Evolutionary conservation across 176 grass and related monocot genomes (phyloP).

Genomic region (Rhynchospora pubera): DNA sequence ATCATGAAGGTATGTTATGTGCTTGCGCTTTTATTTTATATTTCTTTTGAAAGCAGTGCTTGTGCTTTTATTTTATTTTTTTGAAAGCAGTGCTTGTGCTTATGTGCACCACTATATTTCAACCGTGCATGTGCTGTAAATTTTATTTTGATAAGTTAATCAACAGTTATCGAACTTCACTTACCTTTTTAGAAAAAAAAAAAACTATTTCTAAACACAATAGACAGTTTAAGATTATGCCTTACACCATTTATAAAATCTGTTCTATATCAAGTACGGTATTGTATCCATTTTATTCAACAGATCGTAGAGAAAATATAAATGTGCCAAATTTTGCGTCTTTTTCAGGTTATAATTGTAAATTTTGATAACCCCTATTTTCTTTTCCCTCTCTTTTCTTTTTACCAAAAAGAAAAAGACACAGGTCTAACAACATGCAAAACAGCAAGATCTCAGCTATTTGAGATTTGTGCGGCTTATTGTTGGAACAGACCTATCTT

Average conservation of each 20-base stretch:
- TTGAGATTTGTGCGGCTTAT: conserved; percentile 64
- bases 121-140: background rate
- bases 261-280: conserved; percentile 14
- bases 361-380: background rate
- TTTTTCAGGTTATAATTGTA: background rate
- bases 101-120: no score
- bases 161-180: background rate
- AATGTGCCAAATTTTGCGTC: conserved; percentile 8
- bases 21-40: background rate
- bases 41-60: no score
- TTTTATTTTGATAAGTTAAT: background rate
- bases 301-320: conserved; percentile 11
- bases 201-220: background rate
- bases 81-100: no score
- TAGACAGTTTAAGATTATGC: background rate
- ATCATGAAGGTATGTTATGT: background rate
- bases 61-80: no score
- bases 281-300: conserved; percentile 18
- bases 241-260: background rate
- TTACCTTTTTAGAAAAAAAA: background rate
- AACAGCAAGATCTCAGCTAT: conserved; percentile 57
- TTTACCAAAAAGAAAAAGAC: conserved; percentile 18
- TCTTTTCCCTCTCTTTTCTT: background rate
- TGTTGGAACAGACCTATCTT: conserved; percentile 67
- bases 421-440: conserved; percentile 50